Percentiles rank a stretch among this genome's conserved stretches.
Conservation (phyloP, 1,139 yeast species). For the Protomyces lactucae-debilis region DNA sequence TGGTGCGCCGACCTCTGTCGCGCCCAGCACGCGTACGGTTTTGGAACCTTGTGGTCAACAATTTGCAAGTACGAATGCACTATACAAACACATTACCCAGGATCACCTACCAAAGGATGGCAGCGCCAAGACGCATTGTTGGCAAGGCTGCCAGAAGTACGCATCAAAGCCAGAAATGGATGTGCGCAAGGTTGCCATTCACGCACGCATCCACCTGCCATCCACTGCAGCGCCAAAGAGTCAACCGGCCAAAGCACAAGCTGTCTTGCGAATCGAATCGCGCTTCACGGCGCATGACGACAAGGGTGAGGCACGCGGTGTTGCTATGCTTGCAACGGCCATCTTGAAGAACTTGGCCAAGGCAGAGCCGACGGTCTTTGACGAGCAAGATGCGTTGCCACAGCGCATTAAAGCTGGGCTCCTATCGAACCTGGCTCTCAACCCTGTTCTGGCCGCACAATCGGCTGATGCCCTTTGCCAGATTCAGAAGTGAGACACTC, state of each 20-base stretch:
- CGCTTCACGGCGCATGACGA: slow-evolving; percentile 33
- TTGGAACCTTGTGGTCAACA: slow-evolving; percentile 26
- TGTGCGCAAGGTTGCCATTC: slow-evolving; percentile 30
- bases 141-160: slow-evolving; percentile 32
- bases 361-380: slow-evolving; percentile 2
- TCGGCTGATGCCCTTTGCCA: slow-evolving; percentile 10
- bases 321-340: slow-evolving; percentile 40
- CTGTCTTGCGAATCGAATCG: background rate
- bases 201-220: slow-evolving; percentile 34
- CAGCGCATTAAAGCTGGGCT: background rate
- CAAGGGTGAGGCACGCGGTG: slow-evolving; percentile 35
- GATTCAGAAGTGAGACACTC: background rate
- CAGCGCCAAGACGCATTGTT: slow-evolving; percentile 26
- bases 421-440: slow-evolving; percentile 1
- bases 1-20: background rate
- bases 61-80: slow-evolving; percentile 31
- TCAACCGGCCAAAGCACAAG: slow-evolving; percentile 7
- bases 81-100: slow-evolving; percentile 32
- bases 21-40: background rate
- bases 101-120: slow-evolving; percentile 30
- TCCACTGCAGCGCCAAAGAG: background rate
- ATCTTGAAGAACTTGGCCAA: slow-evolving; percentile 39
- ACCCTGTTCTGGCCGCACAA: slow-evolving; percentile 17
- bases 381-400: background rate
- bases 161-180: slow-evolving; percentile 29